phyloP scores from a whole-genome alignment of 345 rosid genomes.

The Odontarrhena argentea region DNA sequence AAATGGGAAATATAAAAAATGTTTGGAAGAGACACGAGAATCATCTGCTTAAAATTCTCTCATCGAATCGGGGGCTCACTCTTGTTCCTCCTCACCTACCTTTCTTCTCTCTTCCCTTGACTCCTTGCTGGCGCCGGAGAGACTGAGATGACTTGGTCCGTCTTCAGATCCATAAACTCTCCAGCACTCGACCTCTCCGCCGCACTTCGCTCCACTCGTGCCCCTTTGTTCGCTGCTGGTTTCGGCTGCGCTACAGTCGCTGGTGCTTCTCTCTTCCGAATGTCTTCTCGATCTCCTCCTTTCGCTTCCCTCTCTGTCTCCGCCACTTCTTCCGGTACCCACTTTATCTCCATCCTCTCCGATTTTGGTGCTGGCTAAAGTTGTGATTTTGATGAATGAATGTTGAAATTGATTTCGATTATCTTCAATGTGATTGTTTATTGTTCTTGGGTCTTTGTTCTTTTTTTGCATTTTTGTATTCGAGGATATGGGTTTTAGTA shows the following conservation, averaged over 20 bases:
- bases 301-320: slow-evolving; percentile 46
- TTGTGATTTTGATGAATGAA: slow-evolving; percentile 31
- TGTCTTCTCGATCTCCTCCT: slow-evolving; percentile 43
- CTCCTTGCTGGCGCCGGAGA: slow-evolving; percentile 29
- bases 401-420: background rate
- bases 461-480: background rate
- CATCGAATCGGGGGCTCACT: slow-evolving; percentile 14
- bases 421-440: background rate
- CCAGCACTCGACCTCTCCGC: slow-evolving; percentile 37
- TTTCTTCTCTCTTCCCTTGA: slow-evolving; percentile 1
- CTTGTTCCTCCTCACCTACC: slow-evolving; percentile 39
- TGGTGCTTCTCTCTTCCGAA: slow-evolving; percentile 39
- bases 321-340: slow-evolving; percentile 23
- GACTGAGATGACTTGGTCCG: slow-evolving; percentile 43
- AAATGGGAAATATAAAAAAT: slow-evolving; percentile 25
- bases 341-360: slow-evolving; percentile 14
- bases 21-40: slow-evolving; percentile 34
- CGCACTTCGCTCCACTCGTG: slow-evolving; percentile 38
- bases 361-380: slow-evolving; percentile 22
- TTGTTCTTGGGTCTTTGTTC: slow-evolving; percentile 8
- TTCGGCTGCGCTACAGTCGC: slow-evolving; percentile 40
- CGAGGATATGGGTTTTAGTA: slow-evolving; percentile 1
- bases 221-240: slow-evolving; percentile 40
- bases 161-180: slow-evolving; percentile 39
- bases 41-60: slow-evolving; percentile 42